Percentiles rank a stretch among this genome's conserved stretches.
Conservation (phyloP, 768 basidiomycete genomes). For the Boletus insuetus region DNA sequence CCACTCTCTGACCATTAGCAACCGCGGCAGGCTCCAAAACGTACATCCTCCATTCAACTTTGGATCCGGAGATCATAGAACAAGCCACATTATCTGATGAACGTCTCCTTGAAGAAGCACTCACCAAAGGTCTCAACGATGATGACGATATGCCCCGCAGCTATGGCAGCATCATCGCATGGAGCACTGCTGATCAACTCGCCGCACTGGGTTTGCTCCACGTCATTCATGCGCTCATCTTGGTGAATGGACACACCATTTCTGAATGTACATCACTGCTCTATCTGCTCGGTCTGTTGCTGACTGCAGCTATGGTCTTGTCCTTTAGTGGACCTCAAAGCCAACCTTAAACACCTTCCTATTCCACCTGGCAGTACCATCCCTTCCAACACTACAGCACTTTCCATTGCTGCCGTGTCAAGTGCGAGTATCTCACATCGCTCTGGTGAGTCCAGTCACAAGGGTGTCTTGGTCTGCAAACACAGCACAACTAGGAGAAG, state of each 20-base stretch:
- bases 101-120: constrained; percentile 44
- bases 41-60: constrained; percentile 77
- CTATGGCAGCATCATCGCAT: constrained; percentile 71
- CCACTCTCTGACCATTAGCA: constrained; percentile 24
- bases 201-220: constrained; percentile 73
- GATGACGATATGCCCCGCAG: constrained; percentile 49
- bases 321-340: constrained; percentile 65
- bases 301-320: background rate
- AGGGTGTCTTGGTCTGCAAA: too few relatives aligned
- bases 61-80: constrained; percentile 62
- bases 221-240: constrained; percentile 76
- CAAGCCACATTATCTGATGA: constrained; percentile 52
- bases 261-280: constrained; percentile 54
- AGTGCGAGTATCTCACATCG: too few relatives aligned
- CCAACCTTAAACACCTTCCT: constrained; percentile 65
- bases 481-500: too few relatives aligned
- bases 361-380: constrained; percentile 51
- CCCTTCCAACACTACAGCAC: constrained; percentile 47
- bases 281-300: background rate
- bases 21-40: constrained; percentile 64
- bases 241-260: constrained; percentile 76
- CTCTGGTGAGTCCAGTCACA: too few relatives aligned
- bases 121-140: constrained; percentile 45
- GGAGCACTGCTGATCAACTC: constrained; percentile 67
- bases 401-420: too few relatives aligned